A percentile compares a stretch with the other conserved stretches of the same genome.
These are phyloP conservation scores for Phaeosphaeria sp. DNA, from an alignment of 2,329 filamentous ascomycete genomes.

Conservation along the genomic window DNA sequence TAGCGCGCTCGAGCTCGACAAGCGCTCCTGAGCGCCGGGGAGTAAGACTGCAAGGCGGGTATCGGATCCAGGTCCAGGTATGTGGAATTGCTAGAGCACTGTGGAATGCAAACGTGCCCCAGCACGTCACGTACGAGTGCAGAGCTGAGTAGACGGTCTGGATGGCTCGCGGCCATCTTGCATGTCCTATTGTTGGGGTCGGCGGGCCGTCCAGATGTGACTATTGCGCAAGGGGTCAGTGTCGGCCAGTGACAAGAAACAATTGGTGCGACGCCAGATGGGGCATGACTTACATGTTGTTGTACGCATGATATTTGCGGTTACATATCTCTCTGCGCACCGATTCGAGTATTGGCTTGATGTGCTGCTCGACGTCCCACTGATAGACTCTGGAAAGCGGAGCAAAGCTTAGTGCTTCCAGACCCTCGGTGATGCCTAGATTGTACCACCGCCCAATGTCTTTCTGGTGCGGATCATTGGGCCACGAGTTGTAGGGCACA, in stretches of 20 bases:
- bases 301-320: constrained; percentile 74
- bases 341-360: constrained; percentile 66
- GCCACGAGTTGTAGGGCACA: constrained; percentile 79
- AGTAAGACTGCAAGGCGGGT: constrained; percentile 1
- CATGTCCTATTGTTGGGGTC: constrained; percentile 48
- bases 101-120: constrained; percentile 17
- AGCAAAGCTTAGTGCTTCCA: constrained; percentile 75
- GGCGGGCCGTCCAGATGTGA: constrained; percentile 57
- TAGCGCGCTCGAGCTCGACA: neutral
- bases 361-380: constrained; percentile 66
- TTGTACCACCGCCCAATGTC: constrained; percentile 85
- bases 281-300: constrained; percentile 70
- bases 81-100: constrained; percentile 1
- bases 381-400: constrained; percentile 72
- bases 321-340: constrained; percentile 74
- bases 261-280: constrained; percentile 29
- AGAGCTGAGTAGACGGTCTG: constrained; percentile 13
- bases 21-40: constrained; percentile 5
- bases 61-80: neutral
- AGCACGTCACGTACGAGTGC: constrained; percentile 15
- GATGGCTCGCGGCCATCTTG: neutral
- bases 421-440: constrained; percentile 73
- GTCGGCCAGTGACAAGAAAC: constrained; percentile 25
- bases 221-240: constrained; percentile 47
- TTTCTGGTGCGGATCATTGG: constrained; percentile 67